phyloP scores from a whole-genome alignment of 805 yeast species.

The Cyberlindnera mrakii region DNA sequence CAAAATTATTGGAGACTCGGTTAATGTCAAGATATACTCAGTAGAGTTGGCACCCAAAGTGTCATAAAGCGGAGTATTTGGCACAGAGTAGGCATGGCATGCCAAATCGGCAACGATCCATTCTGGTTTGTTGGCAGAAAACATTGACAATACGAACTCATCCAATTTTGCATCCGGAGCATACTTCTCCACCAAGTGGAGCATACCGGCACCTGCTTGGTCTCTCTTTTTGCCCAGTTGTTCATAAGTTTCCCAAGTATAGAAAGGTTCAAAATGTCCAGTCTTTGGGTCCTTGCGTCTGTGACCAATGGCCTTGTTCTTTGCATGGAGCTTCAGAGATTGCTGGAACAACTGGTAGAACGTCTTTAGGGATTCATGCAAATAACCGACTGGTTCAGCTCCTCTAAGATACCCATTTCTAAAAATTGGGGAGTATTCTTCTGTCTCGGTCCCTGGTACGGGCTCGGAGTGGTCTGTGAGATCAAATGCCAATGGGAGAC shows the following conservation, averaged over 20 bases:
- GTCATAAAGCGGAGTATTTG: slow-evolving; percentile 52
- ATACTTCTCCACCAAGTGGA: slow-evolving; percentile 35
- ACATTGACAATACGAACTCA: slow-evolving; percentile 47
- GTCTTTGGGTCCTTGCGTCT: slow-evolving; percentile 29
- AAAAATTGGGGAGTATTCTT: slow-evolving; percentile 47
- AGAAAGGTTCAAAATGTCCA: slow-evolving; percentile 34
- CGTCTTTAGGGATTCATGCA: slow-evolving; percentile 42
- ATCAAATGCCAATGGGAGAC: slow-evolving; percentile 14
- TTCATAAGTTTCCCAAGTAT: slow-evolving; percentile 37
- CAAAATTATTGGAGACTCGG: slow-evolving; percentile 57
- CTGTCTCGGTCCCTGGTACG: slow-evolving; percentile 20
- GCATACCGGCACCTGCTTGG: slow-evolving; percentile 50
- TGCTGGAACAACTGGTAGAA: slow-evolving; percentile 39
- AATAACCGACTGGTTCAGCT: slow-evolving; percentile 27
- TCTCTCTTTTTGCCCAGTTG: slow-evolving; percentile 37
- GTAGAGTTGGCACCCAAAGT: slow-evolving; percentile 57
- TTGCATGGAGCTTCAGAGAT: slow-evolving; percentile 30
- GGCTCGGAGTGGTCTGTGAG: slow-evolving; percentile 17
- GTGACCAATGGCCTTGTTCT: slow-evolving; percentile 40
- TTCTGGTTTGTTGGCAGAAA: slow-evolving; percentile 54
- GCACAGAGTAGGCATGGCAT: slow-evolving; percentile 48
- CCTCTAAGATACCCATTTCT: slow-evolving; percentile 33
- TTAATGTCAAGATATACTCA: slow-evolving; percentile 52
- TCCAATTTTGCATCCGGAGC: slow-evolving; percentile 26
- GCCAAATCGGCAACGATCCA: slow-evolving; percentile 72